These are phyloP conservation scores for Diaporthe vexans DNA, from an alignment of 2,329 filamentous ascomycete species.

Conservation along the genomic window DNA sequence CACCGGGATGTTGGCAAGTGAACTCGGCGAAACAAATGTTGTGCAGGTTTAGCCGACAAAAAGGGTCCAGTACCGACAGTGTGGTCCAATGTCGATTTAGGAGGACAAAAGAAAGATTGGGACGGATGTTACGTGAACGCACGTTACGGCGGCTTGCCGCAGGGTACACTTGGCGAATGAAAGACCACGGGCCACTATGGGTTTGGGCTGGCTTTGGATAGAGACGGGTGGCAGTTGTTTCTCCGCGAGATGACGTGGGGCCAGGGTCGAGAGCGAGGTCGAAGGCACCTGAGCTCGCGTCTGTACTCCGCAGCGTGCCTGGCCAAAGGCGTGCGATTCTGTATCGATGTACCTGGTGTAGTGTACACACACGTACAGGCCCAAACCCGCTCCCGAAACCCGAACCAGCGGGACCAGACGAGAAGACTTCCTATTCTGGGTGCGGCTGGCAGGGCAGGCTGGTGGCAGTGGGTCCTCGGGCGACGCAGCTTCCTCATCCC, in stretches of 20 bases:
- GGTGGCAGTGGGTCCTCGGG: not conserved
- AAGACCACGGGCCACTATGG: not conserved
- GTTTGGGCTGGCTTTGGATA: not conserved
- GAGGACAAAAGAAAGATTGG: not conserved
- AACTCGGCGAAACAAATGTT: not conserved
- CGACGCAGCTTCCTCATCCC: conserved; percentile 24
- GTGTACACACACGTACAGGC: not conserved
- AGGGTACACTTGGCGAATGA: not conserved
- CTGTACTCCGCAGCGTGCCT: not conserved
- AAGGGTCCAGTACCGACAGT: conserved; percentile 16
- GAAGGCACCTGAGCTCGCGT: conserved; percentile 15
- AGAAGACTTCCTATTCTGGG: conserved; percentile 7
- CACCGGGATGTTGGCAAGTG: not conserved
- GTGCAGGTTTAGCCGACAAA: conserved; percentile 13
- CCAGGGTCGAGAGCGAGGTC: too few species aligned
- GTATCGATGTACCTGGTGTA: too few species aligned
- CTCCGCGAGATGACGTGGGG: conserved; percentile 6
- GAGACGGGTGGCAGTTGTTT: not conserved
- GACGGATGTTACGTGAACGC: conserved; percentile 12
- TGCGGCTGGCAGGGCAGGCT: not conserved
- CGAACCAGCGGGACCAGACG: conserved; percentile 3
- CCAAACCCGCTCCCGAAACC: not conserved
- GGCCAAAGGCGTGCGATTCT: too few species aligned
- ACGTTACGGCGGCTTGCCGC: not conserved
- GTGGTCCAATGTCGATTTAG: not conserved